Evolutionary conservation across 1,284 basidiomycete species (phyloP).

Genomic region (Mycena sp.): DNA sequence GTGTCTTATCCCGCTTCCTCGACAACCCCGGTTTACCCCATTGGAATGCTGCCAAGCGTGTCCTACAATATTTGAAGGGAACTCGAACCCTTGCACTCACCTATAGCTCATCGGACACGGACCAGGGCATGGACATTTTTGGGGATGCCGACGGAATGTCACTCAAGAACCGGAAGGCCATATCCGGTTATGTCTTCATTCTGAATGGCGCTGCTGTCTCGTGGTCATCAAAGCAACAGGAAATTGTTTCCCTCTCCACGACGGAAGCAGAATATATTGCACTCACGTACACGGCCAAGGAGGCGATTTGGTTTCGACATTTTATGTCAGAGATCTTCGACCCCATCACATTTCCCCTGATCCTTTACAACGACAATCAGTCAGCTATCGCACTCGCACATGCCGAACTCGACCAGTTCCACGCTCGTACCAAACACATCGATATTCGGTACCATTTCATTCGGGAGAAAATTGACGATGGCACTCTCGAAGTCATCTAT

Average conservation of each 20-base stretch:
- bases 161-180: not conserved
- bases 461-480: too few species aligned
- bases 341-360: slow-evolving; percentile 20
- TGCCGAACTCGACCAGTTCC: too few species aligned
- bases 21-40: too few species aligned
- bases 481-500: too few species aligned
- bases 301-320: slow-evolving; percentile 37
- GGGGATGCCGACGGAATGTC: not conserved
- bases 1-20: too few species aligned
- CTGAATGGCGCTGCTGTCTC: slow-evolving; percentile 38
- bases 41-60: not conserved
- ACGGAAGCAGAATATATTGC: too few species aligned
- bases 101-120: not conserved
- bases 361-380: slow-evolving; percentile 44
- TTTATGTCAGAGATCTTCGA: slow-evolving; percentile 34
- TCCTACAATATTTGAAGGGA: too few species aligned
- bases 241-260: too few species aligned
- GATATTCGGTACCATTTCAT: too few species aligned
- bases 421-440: too few species aligned
- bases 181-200: slow-evolving; percentile 30
- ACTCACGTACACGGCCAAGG: slow-evolving; percentile 35
- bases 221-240: too few species aligned
- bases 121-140: not conserved
- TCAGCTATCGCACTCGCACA: slow-evolving; percentile 44
- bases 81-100: too few species aligned